Evolutionary conservation across 164 flowering plant genomes (phyloP), one percentile per base, ranked within the genome.

Genomic region (Nymphaea colorata): DNA sequence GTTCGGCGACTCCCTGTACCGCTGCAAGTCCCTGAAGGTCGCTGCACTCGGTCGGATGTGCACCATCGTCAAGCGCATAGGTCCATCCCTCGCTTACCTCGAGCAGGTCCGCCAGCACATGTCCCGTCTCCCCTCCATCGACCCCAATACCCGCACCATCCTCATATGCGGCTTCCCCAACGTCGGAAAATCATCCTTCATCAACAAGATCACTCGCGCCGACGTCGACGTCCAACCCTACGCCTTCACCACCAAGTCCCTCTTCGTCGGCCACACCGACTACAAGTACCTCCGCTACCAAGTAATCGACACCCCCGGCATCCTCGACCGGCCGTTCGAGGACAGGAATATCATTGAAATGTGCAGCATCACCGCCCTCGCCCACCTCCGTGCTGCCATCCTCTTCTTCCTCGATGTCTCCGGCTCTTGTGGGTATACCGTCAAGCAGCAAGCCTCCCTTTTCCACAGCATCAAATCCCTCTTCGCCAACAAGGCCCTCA

Each of bases 141-240:
- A 91, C 68, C 98, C 98, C 0, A 91, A 89, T 66, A 91, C 96
- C 11, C 73, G 96, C 44, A 89, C 98, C 0, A 73, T 89, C 18
- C 70, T 91, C 84, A 89, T 91, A 4, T 91, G 96, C 77, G 98
- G 98, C 53, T 87, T 89, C 65, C 98, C 94, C 0, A 92, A 92
- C 81, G 98, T 92, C 68, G 98, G 98, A 3, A 92, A 90, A 82
- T 89, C 96, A 63, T 90, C 96, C 0, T 92, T 92, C 67, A 87
- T 92, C 64, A 92, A 92, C 80, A 92, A 88, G 72, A 82, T 92
- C 67, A 92, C 98, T 0, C 83, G 92, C 75, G 98, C 98, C 47
- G 98, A 91, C 83, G 98, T 91, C 53, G 98, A 89, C 70, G 98
- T 92, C 3, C 98, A 92, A 74, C 96, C 98, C 6, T 92, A 92